phyloP scores from a whole-genome alignment of 441 rosid species.

The Adansonia gregorii region DNA sequence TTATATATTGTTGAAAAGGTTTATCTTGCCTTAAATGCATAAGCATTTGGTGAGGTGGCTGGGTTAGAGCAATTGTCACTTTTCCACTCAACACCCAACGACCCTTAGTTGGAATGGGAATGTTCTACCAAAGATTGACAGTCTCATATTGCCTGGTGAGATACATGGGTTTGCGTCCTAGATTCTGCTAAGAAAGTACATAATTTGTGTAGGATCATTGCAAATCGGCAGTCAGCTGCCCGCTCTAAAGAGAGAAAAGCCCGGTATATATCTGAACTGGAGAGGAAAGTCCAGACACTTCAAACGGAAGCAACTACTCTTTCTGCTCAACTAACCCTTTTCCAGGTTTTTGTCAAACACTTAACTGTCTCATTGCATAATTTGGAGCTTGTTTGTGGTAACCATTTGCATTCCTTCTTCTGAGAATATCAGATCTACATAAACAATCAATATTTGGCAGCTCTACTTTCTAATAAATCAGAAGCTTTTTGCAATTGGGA shows the following conservation, averaged over 20 bases:
- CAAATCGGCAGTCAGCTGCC: slow-evolving; percentile 92
- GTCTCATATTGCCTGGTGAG: background rate
- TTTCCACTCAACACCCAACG: background rate
- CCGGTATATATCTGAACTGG: slow-evolving; percentile 77
- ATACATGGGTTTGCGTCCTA: background rate
- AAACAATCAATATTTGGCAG: background rate
- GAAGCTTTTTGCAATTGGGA: background rate
- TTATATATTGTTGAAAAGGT: background rate
- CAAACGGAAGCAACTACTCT: slow-evolving; percentile 93
- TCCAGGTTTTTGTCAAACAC: slow-evolving; percentile 54
- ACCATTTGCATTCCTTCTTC: background rate
- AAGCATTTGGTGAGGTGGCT: slow-evolving; percentile 4
- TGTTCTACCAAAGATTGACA: background rate
- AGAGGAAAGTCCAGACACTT: slow-evolving; percentile 84
- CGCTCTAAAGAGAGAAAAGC: slow-evolving; percentile 90
- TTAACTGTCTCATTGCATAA: background rate
- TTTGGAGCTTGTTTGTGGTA: background rate
- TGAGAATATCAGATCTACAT: background rate
- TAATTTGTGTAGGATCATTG: slow-evolving; percentile 59
- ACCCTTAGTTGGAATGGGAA: background rate
- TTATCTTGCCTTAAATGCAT: slow-evolving; percentile 6
- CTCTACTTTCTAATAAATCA: background rate
- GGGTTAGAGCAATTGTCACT: background rate
- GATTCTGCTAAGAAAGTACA: slow-evolving; percentile 7
- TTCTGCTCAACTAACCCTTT: slow-evolving; percentile 80